Evolutionary conservation across 139 green algal genomes (phyloP).

Genomic region (Micromonas commoda): DNA sequence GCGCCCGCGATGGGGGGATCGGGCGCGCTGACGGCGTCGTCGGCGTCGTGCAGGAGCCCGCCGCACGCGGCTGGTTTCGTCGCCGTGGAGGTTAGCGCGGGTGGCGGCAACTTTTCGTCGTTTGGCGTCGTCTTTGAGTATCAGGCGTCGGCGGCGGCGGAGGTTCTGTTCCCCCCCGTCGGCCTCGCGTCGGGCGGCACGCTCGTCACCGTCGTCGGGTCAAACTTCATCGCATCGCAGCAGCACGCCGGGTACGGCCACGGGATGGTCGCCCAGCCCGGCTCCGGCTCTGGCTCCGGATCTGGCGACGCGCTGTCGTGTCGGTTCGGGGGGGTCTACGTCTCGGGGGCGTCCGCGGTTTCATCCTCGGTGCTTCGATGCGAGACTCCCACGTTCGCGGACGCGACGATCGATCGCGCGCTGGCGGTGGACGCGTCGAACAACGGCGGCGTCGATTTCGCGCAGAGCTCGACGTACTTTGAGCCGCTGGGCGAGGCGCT

Average conservation of each 20-base stretch:
- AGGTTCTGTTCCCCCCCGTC: neutral
- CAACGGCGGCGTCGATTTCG: neutral
- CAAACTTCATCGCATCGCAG: conserved; percentile 1
- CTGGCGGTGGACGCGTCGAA: neutral
- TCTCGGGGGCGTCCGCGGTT: neutral
- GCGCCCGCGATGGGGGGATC: too few species aligned
- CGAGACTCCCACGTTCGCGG: neutral
- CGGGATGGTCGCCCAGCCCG: neutral
- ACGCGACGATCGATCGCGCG: neutral
- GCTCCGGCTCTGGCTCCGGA: neutral
- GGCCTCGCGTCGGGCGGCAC: neutral
- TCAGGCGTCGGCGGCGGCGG: neutral
- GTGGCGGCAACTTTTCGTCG: neutral
- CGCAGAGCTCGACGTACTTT: neutral
- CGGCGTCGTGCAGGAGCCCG: neutral
- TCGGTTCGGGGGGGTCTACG: conserved; percentile 1
- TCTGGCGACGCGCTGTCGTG: neutral
- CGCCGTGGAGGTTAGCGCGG: neutral
- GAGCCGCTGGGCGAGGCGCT: neutral
- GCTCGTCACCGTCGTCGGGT: neutral
- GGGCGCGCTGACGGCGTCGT: neutral
- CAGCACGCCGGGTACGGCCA: neutral
- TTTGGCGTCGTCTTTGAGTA: neutral
- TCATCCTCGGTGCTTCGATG: conserved; percentile 9
- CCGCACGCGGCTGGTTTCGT: conserved; percentile 1